Percentiles rank a stretch among this genome's conserved stretches.
These are phyloP conservation scores for Davidsoniella neocaledoniae DNA, from an alignment of 2,329 filamentous ascomycete genomes.

Conservation along the genomic window DNA sequence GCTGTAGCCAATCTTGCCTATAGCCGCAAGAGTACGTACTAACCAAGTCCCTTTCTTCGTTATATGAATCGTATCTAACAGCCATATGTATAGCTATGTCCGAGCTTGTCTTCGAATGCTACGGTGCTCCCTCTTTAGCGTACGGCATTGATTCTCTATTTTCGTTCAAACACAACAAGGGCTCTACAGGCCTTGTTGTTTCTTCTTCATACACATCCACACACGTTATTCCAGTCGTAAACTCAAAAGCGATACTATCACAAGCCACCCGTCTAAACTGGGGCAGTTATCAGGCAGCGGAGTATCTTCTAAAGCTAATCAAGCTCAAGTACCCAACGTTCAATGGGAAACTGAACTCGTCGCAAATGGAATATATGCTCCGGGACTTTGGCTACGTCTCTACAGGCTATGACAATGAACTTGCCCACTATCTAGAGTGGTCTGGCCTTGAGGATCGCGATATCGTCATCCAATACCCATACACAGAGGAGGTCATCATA, in stretches of 20 bases:
- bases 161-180: constrained; percentile 84
- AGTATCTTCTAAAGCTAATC: constrained; percentile 81
- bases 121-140: constrained; percentile 72
- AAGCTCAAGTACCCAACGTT: constrained; percentile 84
- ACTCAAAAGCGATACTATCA: constrained; percentile 66
- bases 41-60: constrained; percentile 18
- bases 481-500: constrained; percentile 72
- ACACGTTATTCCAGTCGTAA: constrained; percentile 83
- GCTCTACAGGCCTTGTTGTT: constrained; percentile 71
- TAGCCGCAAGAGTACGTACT: constrained; percentile 55
- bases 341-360: constrained; percentile 66
- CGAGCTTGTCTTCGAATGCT: constrained; percentile 93
- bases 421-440: constrained; percentile 71
- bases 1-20: constrained; percentile 83
- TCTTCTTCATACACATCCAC: constrained; percentile 89
- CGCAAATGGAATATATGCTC: constrained; percentile 76
- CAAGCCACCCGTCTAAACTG: constrained; percentile 86
- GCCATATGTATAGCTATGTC: constrained; percentile 56
- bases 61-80: not conserved
- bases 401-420: constrained; percentile 63
- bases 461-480: constrained; percentile 81
- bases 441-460: constrained; percentile 80
- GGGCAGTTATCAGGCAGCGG: constrained; percentile 78
- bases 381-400: constrained; percentile 83
- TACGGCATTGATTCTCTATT: constrained; percentile 96